phyloP scores from a whole-genome alignment of 2,329 filamentous ascomycete genomes.

The Diaporthe sp. region DNA sequence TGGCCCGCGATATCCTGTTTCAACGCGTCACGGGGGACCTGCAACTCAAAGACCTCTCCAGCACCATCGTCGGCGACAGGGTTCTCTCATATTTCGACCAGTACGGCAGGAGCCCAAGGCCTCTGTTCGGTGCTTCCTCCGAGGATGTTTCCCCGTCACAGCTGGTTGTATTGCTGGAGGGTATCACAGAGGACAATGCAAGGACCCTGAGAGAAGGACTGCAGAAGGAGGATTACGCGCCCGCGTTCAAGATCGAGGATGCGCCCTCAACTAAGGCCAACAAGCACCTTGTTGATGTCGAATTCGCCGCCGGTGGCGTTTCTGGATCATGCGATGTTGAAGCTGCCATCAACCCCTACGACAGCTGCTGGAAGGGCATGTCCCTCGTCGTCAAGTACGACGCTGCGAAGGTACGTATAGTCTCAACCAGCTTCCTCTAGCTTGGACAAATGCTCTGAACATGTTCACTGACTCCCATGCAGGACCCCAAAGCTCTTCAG shows the following conservation, averaged over 20 bases:
- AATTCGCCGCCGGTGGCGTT: conserved; percentile 55
- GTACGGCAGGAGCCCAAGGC: conserved; percentile 66
- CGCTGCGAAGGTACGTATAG: conserved; percentile 54
- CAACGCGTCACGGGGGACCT: conserved; percentile 65
- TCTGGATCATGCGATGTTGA: conserved; percentile 54
- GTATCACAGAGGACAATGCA: conserved; percentile 61
- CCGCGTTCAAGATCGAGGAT: conserved; percentile 63
- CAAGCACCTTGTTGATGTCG: conserved; percentile 56
- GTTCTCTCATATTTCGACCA: conserved; percentile 69
- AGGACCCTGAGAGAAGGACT: conserved; percentile 57
- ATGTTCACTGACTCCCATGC: conserved; percentile 42
- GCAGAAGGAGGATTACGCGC: conserved; percentile 49
- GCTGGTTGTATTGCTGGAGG: conserved; percentile 71
- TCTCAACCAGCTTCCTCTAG: background rate
- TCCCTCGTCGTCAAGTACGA: conserved; percentile 60
- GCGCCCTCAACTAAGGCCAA: conserved; percentile 59
- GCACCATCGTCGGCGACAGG: conserved; percentile 58
- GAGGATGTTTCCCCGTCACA: conserved; percentile 58
- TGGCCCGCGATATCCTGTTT: conserved; percentile 70
- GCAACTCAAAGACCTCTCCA: conserved; percentile 62
- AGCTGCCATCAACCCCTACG: conserved; percentile 56
- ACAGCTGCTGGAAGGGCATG: conserved; percentile 59
- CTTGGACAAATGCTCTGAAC: background rate
- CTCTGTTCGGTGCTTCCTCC: conserved; percentile 62
- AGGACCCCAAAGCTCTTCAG: conserved; percentile 58